Base-by-base conservation (phyloP, 768 basidiomycete genomes). In the Tylopilus sp. region DNA sequence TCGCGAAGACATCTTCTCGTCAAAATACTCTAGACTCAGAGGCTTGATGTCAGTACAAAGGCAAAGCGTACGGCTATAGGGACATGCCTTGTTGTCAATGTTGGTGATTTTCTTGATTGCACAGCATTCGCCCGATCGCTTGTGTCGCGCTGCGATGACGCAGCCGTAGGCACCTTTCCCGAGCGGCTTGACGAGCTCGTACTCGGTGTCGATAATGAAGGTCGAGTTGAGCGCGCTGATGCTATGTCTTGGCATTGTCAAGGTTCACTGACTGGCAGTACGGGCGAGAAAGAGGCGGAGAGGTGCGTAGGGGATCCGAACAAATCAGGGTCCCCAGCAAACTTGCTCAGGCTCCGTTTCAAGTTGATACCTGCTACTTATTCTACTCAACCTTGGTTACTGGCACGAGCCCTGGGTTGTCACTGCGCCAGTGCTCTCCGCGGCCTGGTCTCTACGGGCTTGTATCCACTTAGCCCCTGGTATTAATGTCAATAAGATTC, bases 51-150 rank as follows among this genome's bases (percentile, higher is more conserved):
- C 13, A 35, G 33, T 6, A 17, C 17, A 35, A 17, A 4, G n/a
- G 10, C 3, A n/a, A 36, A n/a, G 36, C 18, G 6, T 18, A 9
- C n/a, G 36, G 3, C n/a, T 8, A 18, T 8, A 23, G 45, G 40
- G 42, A 55, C 75, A 46, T 51, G 81, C 88, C 80, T 91, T 92
- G 47, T 86, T 91, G 66, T 91, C 90, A 69, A 93, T 93, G 65
- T 91, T 92, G 52, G 91, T 90, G 66, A 94, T 94, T 77, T 95
- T 95, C 79, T 95, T 95, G 74, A 95, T 94, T 60, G 93, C 93
- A 59, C 91, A 92, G 9, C 88, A 88, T 65, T 94, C 91, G 28
- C 90, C 89, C 2, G 89, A 85, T 59, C 83, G 71, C 56, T 83
- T 84, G 71, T 93, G 90, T 58, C 83, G 82, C 0, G 94, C 94